These are phyloP conservation scores for Xylaria sp. DNA, from an alignment of 2,329 filamentous ascomycete species.

Conservation along the genomic window DNA sequence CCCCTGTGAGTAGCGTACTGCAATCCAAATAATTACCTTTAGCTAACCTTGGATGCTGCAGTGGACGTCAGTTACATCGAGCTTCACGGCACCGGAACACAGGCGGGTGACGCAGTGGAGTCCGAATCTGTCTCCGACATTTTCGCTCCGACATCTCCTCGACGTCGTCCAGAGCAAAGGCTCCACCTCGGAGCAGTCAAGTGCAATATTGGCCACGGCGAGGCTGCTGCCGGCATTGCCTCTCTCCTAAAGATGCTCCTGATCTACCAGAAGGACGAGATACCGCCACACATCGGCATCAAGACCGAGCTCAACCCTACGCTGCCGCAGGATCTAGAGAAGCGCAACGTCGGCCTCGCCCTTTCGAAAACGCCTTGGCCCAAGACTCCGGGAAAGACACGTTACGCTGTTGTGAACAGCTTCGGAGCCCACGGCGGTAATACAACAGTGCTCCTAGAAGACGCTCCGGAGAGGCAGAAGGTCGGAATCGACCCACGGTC, in stretches of 20 bases:
- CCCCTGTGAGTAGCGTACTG: slow-evolving; percentile 14
- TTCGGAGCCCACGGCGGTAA: slow-evolving; percentile 59
- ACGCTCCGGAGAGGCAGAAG: slow-evolving; percentile 11
- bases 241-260: slow-evolving; percentile 28
- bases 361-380: slow-evolving; percentile 41
- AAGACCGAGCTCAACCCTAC: slow-evolving; percentile 48
- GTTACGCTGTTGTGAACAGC: slow-evolving; percentile 48
- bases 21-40: too few relatives aligned
- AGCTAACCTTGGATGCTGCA: too few relatives aligned
- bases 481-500: slow-evolving; percentile 39
- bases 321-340: slow-evolving; percentile 45
- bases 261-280: slow-evolving; percentile 35
- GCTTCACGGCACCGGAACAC: slow-evolving; percentile 72
- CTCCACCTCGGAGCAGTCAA: slow-evolving; percentile 53
- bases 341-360: slow-evolving; percentile 45
- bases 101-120: slow-evolving; percentile 69
- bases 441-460: slow-evolving; percentile 27
- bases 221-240: slow-evolving; percentile 41
- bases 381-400: slow-evolving; percentile 18
- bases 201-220: slow-evolving; percentile 50
- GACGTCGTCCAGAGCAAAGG: slow-evolving; percentile 40
- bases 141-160: slow-evolving; percentile 57
- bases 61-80: slow-evolving; percentile 64
- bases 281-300: slow-evolving; percentile 53
- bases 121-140: slow-evolving; percentile 62